Evolutionary conservation across 2,329 filamentous ascomycete species (phyloP), one percentile per base, ranked within the genome.

Genomic region (Mariannaea elegans): DNA sequence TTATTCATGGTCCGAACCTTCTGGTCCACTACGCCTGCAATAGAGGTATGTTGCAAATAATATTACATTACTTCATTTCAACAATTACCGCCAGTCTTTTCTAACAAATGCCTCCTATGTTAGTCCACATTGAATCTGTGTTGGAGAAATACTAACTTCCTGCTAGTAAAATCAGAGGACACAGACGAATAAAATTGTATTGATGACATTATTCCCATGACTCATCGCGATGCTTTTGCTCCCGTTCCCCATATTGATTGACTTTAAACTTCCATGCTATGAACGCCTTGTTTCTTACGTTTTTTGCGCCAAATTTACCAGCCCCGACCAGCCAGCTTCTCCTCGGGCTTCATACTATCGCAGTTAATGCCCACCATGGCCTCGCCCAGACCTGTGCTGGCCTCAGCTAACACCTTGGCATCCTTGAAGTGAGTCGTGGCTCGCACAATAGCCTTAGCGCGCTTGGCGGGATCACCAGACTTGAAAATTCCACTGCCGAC

Each of bases 401-500:
- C 91, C 80, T 96, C 90, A 5, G 94, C 94, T 55, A 99, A 80
- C 21, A 97, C 86, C 82, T 91, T 90, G 36, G 93, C 81, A 74
- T 98, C 93, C 69, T 87, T 89, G 82, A 84, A 98, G 80, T 98
- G 93, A 7, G 94, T 97, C 1, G 93, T 93, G 23, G 95, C 95
- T 74, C 94, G 90, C 52, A 99, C 95, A 71, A 99, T 98, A 34
- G 95, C 95, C 82, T 90, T 92, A 13, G 95, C 95, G 61, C 95
- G 84, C 87, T 94, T 92, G 42, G 90, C 88, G 19, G 95, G 91
- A 77, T 98, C 90, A 16, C 94, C 94, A 5, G 88, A 92, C 87
- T 98, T 98, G 87, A 99, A 99, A 78, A 98, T 98, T 24, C 95
- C 95, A 58, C 89, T 93, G 24, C 95, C 95, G 32, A 99, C 95